A percentile compares a stretch with the other conserved stretches of the same genome.
These are phyloP conservation scores for Quercus alba DNA, from an alignment of 306 rosid species.

Conservation along the genomic window DNA sequence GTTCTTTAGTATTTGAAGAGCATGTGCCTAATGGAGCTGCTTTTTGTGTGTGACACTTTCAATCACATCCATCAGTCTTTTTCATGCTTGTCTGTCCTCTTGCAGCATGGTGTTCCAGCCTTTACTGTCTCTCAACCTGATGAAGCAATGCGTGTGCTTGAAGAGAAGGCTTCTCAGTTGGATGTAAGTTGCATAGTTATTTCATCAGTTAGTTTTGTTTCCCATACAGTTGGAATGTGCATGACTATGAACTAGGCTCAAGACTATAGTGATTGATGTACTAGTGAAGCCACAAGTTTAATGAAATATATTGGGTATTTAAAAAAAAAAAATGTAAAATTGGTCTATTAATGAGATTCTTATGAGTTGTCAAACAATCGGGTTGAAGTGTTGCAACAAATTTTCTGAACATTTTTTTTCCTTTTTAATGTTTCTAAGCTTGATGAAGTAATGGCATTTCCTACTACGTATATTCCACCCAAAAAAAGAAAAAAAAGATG, in stretches of 20 bases:
- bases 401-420: neutral
- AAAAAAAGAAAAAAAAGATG: too few species aligned
- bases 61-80: constrained; percentile 9
- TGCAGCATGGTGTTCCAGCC: constrained; percentile 71
- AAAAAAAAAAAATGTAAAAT: neutral
- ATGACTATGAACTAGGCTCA: constrained; percentile 5
- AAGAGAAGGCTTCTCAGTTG: constrained; percentile 71
- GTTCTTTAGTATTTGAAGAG: constrained; percentile 20
- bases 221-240: constrained; percentile 2
- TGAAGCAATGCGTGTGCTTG: constrained; percentile 82
- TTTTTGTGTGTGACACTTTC: constrained; percentile 1
- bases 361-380: constrained; percentile 6
- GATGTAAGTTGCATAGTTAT: constrained; percentile 51
- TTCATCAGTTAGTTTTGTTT: constrained; percentile 15
- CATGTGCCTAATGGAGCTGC: neutral
- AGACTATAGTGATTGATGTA: constrained; percentile 10
- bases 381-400: constrained; percentile 12
- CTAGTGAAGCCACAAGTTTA: neutral
- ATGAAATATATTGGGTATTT: neutral
- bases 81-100: constrained; percentile 5
- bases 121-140: constrained; percentile 86
- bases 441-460: neutral
- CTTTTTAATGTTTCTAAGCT: neutral
- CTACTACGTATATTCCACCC: too few species aligned
- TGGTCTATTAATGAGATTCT: constrained; percentile 4